phyloP scores from a whole-genome alignment of 495 filamentous ascomycete genomes.

The Penicillium soppii region DNA sequence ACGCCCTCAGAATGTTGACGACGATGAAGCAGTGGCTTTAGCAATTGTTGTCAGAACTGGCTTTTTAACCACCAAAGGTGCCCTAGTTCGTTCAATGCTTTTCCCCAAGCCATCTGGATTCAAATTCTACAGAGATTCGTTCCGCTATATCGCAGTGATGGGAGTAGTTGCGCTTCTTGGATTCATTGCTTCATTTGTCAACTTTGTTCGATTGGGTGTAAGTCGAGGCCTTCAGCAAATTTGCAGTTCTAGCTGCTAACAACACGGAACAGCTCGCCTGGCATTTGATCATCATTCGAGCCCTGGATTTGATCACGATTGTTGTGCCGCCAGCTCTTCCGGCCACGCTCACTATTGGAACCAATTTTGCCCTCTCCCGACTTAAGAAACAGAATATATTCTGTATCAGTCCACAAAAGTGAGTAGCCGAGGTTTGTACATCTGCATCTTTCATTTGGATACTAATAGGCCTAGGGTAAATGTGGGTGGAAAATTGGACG shows the following conservation, averaged over 20 bases:
- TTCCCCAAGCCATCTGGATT: conserved; percentile 98
- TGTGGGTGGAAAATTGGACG: conserved; percentile 91
- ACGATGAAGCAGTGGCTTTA: conserved; percentile 87
- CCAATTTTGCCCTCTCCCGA: conserved; percentile 87
- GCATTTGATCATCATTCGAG: conserved; percentile 87
- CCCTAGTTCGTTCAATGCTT: conserved; percentile 95
- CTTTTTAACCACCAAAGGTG: conserved; percentile 96
- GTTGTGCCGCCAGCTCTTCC: conserved; percentile 97
- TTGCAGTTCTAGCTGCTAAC: conserved; percentile 18
- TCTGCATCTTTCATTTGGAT: neutral
- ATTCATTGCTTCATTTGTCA: conserved; percentile 86
- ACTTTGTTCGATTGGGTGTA: conserved; percentile 80
- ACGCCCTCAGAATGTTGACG: conserved; percentile 78
- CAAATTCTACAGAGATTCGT: conserved; percentile 97
- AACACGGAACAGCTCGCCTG: conserved; percentile 58
- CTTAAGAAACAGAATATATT: conserved; percentile 88
- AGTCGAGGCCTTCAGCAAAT: conserved; percentile 27
- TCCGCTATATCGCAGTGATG: conserved; percentile 98
- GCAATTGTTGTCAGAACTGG: conserved; percentile 91
- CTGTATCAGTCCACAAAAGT: conserved; percentile 93
- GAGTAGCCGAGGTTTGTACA: conserved; percentile 1
- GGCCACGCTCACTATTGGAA: conserved; percentile 93
- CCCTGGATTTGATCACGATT: conserved; percentile 95
- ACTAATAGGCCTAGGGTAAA: conserved; percentile 63
- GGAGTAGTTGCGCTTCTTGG: conserved; percentile 81